Evolutionary conservation across 768 basidiomycete genomes (phyloP).

Genomic region (Russula compacta): DNA sequence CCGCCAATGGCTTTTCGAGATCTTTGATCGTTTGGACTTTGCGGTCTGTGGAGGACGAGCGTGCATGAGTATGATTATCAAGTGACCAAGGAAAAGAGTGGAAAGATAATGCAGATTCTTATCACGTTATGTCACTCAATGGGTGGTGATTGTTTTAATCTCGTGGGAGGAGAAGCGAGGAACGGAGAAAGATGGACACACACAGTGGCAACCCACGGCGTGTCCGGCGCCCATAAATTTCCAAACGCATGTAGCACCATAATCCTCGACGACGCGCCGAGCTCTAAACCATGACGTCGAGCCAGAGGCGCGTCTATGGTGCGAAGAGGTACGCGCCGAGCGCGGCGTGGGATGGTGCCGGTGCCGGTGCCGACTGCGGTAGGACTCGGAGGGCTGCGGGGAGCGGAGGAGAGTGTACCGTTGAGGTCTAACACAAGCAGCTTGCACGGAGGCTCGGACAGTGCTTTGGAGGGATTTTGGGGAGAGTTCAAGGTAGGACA

Average conservation of each 20-base stretch:
- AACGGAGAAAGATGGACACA: constrained; percentile 28
- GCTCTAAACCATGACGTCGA: constrained; percentile 86
- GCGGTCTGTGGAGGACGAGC: constrained; percentile 14
- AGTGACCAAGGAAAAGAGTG: constrained; percentile 19
- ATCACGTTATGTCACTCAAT: constrained; percentile 9
- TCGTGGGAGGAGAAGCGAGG: neutral
- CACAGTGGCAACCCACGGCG: constrained; percentile 54
- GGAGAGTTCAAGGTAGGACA: constrained; percentile 32
- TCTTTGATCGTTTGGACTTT: constrained; percentile 63
- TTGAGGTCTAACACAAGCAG: constrained; percentile 70
- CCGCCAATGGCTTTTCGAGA: constrained; percentile 58
- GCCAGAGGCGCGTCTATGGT: constrained; percentile 48
- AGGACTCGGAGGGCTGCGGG: constrained; percentile 24
- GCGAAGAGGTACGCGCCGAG: constrained; percentile 56
- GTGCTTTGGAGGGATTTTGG: constrained; percentile 23
- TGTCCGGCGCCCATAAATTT: constrained; percentile 69
- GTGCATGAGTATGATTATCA: neutral
- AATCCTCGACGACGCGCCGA: constrained; percentile 64
- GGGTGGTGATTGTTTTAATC: constrained; percentile 1
- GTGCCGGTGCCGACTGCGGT: neutral
- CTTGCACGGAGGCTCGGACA: constrained; percentile 39
- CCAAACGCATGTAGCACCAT: constrained; percentile 65
- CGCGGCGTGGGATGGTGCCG: constrained; percentile 24
- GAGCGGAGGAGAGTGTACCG: constrained; percentile 62
- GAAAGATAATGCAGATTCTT: constrained; percentile 9